Evolutionary conservation across 257 asterid genomes (phyloP), one percentile per base, ranked within the genome.

Genomic region (Solanum commersonii): DNA sequence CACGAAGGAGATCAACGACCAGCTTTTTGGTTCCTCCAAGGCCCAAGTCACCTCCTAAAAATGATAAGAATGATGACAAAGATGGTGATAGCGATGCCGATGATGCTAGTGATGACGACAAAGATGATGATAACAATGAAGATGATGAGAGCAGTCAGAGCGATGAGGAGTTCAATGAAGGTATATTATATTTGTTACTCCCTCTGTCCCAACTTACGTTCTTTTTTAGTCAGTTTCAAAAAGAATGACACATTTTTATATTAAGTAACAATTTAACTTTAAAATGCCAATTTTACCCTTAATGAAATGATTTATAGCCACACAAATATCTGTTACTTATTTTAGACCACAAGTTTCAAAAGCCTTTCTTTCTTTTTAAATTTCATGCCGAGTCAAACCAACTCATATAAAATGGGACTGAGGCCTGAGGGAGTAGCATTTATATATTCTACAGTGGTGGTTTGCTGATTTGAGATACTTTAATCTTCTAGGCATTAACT

Each of bases 1-100:
- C 98, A 79, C 94, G 99, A 88, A 92, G 99, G 90, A 93, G 99
- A 93, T 94, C 99, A 35, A 90, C 98, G 8, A 91, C 91, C 90
- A 92, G 94, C 89, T 97, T 92, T 89, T 73, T 83, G 88, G 87
- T 90, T 90, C 96, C 98, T 81, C 93, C 91, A 31, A 92, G 90
- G 86, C 93, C 92, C 44, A 94, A 59, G 60, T 81, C 63, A 87
- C 91, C 56, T 84, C 87, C 88, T 52, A 90, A 90, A 88, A 91
- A 40, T 77, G 86, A 85, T 86, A 90, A 93, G 88, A 92, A 87
- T 88, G 90, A 76, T 81, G 88, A 89, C 83, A 93, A 89, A 29
- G 81, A 37, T 27, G 67, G 29, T 35, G 92, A 89, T 23, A 90
- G 86, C 74, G 88, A 87, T 35, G 83, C 78, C 33, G 84, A 84